Percentiles rank a stretch among this genome's conserved stretches.
Conservation (phyloP, 1,139 yeast genomes). For the Suhomyces taliae region DNA sequence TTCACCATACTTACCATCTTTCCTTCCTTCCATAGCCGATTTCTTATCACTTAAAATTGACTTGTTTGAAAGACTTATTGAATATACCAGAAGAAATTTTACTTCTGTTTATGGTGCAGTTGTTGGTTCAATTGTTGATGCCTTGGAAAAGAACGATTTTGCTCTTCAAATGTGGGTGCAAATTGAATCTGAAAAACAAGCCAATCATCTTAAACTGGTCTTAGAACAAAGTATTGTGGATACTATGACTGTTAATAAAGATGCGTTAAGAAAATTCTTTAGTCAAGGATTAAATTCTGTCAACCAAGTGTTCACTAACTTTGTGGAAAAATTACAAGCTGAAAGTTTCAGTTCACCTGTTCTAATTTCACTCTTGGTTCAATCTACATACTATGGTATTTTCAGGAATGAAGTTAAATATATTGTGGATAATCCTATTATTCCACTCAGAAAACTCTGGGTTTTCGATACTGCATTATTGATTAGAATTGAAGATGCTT, state of each 20-base stretch:
- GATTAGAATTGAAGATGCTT: slow-evolving; percentile 34
- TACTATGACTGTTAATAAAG: slow-evolving; percentile 15
- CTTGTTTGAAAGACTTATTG: slow-evolving; percentile 41
- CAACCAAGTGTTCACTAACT: slow-evolving; percentile 34
- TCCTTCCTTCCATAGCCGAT: slow-evolving; percentile 29
- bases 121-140: slow-evolving; percentile 40
- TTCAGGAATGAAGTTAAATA: slow-evolving; percentile 43
- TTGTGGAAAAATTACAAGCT: slow-evolving; percentile 26
- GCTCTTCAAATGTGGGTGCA: slow-evolving; percentile 51
- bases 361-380: slow-evolving; percentile 33
- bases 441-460: slow-evolving; percentile 34
- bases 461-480: slow-evolving; percentile 40
- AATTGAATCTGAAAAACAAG: slow-evolving; percentile 23
- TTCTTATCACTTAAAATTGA: slow-evolving; percentile 26
- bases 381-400: slow-evolving; percentile 43
- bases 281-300: slow-evolving; percentile 31
- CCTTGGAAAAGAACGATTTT: slow-evolving; percentile 59
- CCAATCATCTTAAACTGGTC: slow-evolving; percentile 12
- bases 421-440: slow-evolving; percentile 22
- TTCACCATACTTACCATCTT: slow-evolving; percentile 35
- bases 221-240: slow-evolving; percentile 19
- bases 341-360: slow-evolving; percentile 25
- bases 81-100: slow-evolving; percentile 50
- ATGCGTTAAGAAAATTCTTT: slow-evolving; percentile 29
- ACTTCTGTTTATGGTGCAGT: slow-evolving; percentile 29